A percentile compares a stretch with the other conserved stretches of the same genome.
phyloP scores from a whole-genome alignment of 495 filamentous ascomycete genomes.

The Letharia lupina region DNA sequence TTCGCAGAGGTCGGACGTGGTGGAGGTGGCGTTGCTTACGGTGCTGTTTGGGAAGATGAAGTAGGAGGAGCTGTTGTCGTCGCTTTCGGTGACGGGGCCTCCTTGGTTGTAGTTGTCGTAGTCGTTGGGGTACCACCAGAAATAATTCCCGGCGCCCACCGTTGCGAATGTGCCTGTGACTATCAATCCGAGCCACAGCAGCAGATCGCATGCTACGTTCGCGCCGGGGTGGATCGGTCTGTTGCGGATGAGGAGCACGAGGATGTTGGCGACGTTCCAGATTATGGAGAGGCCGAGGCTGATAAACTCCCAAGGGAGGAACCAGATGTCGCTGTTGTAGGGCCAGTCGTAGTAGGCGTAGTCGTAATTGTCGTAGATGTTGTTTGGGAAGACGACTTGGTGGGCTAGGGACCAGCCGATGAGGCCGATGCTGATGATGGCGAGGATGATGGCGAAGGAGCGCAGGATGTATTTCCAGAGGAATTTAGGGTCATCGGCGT shows the following conservation, averaged over 20 bases:
- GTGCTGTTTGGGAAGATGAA: not conserved
- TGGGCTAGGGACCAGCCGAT: constrained; percentile 24
- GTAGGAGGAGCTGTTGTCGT: not conserved
- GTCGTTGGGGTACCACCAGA: not conserved
- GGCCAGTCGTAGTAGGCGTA: not conserved
- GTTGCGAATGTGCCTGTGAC: constrained; percentile 21
- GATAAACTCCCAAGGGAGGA: constrained; percentile 24
- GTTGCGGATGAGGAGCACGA: constrained; percentile 19
- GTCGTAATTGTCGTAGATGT: not conserved
- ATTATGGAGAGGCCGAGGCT: constrained; percentile 22
- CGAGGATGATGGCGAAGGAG: constrained; percentile 23
- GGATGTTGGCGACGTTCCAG: constrained; percentile 22
- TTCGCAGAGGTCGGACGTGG: not conserved
- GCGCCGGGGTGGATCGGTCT: constrained; percentile 28
- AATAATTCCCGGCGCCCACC: constrained; percentile 2
- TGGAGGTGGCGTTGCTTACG: not conserved
- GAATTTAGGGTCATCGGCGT: constrained; percentile 17
- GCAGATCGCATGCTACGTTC: constrained; percentile 29
- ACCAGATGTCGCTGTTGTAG: not conserved
- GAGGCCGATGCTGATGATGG: constrained; percentile 26
- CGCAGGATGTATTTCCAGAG: constrained; percentile 30
- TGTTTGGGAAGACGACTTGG: not conserved
- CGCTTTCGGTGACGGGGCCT: too few relatives aligned
- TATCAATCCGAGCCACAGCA: constrained; percentile 30
- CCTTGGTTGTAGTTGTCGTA: not conserved